Percentiles rank a stretch among this genome's conserved stretches.
phyloP scores from a whole-genome alignment of 2,329 filamentous ascomycete species.

The Epicoccum sorghinum region DNA sequence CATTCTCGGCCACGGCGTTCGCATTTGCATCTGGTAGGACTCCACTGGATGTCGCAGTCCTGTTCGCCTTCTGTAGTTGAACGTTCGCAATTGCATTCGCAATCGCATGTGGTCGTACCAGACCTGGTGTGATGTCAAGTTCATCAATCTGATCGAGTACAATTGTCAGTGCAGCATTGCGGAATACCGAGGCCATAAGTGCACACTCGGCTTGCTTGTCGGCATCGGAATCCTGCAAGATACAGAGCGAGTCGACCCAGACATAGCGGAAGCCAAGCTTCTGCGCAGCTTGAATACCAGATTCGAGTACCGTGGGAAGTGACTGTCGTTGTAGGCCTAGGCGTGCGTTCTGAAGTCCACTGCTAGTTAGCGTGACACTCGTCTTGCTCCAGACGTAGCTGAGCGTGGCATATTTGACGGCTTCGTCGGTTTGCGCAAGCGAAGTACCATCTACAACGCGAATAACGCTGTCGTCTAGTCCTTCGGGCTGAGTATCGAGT shows the following conservation, averaged over 20 bases:
- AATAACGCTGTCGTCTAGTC: conserved; percentile 18
- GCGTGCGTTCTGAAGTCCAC: conserved; percentile 22
- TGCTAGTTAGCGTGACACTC: conserved; percentile 29
- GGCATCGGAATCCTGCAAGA: conserved; percentile 41
- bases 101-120: background rate
- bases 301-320: conserved; percentile 31
- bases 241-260: conserved; percentile 44
- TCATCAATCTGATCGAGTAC: conserved; percentile 30
- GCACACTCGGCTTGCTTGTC: conserved; percentile 41
- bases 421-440: conserved; percentile 13
- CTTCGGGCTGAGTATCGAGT: conserved; percentile 34
- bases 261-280: conserved; percentile 41
- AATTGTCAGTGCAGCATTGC: conserved; percentile 44
- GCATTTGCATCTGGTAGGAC: background rate
- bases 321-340: conserved; percentile 20
- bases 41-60: background rate
- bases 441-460: conserved; percentile 32
- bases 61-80: background rate
- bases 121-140: background rate
- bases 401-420: conserved; percentile 35
- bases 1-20: background rate
- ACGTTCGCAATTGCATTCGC: background rate
- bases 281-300: conserved; percentile 36
- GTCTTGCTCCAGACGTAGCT: conserved; percentile 36
- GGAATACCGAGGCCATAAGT: conserved; percentile 41